phyloP scores from a whole-genome alignment of 306 rosid species.

The Clitoria ternatea region DNA sequence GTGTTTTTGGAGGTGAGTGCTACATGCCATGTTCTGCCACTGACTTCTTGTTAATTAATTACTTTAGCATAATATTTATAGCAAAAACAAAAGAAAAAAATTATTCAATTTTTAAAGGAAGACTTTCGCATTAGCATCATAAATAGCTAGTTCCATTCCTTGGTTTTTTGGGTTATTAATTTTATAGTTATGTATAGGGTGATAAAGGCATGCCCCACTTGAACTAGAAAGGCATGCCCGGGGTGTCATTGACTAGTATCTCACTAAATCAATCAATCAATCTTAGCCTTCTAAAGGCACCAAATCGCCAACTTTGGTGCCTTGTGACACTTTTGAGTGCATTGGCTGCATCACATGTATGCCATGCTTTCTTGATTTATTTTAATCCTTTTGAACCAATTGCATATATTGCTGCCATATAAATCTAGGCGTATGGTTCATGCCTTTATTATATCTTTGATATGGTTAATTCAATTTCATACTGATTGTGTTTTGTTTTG shows the following conservation, averaged over 20 bases:
- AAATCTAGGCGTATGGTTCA: neutral
- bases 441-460: constrained; percentile 1
- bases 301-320: neutral
- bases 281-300: too few relatives aligned
- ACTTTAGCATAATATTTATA: neutral
- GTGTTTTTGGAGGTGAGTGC: neutral
- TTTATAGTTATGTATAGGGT: neutral
- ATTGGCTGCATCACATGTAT: neutral
- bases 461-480: constrained; percentile 1
- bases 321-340: neutral
- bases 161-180: neutral
- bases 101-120: neutral
- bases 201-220: neutral
- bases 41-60: neutral
- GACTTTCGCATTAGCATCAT: neutral
- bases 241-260: neutral
- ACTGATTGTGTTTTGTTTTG: constrained; percentile 19
- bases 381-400: neutral
- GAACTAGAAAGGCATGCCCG: neutral
- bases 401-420: neutral
- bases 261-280: too few relatives aligned
- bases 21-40: neutral
- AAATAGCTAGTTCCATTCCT: neutral
- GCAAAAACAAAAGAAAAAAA: neutral
- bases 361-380: neutral